Evolutionary conservation across 345 rosid species (phyloP).

Genomic region (Eucalyptus paniculata): DNA sequence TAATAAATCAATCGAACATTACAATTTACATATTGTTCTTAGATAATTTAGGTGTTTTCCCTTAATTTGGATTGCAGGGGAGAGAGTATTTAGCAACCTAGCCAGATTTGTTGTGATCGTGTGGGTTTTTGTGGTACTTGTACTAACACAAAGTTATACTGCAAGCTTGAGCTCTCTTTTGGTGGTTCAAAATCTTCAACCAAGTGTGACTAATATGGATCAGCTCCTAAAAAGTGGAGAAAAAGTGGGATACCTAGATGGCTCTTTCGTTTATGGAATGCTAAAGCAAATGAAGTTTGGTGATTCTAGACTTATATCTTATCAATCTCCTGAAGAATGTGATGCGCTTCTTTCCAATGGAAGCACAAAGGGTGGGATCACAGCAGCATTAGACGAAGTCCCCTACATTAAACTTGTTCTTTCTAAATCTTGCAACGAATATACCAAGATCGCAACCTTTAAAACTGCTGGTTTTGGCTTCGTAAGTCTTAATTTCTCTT

Average conservation of each 20-base stretch:
- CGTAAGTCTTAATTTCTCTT: not conserved
- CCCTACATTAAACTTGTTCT: not conserved
- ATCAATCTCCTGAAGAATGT: not conserved
- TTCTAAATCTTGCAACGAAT: not conserved
- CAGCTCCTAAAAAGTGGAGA: not conserved
- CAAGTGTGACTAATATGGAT: not conserved
- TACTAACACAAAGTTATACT: not conserved
- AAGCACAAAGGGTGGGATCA: not conserved
- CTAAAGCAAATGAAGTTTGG: not conserved
- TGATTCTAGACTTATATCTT: not conserved
- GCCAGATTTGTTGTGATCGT: not conserved
- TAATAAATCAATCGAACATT: not conserved
- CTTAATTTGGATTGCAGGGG: not conserved
- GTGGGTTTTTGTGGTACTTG: not conserved
- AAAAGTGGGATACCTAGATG: not conserved
- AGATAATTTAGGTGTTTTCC: not conserved
- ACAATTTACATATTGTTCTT: not conserved
- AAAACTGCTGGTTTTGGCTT: not conserved
- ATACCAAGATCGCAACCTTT: not conserved
- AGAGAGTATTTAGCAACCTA: not conserved
- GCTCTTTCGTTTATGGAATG: not conserved
- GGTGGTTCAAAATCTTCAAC: not conserved
- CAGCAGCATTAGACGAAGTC: not conserved
- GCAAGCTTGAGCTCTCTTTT: not conserved
- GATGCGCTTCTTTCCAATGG: not conserved